These are phyloP conservation scores for Dactylellina cionopaga DNA, from an alignment of 2,329 filamentous ascomycete species.

Conservation along the genomic window DNA sequence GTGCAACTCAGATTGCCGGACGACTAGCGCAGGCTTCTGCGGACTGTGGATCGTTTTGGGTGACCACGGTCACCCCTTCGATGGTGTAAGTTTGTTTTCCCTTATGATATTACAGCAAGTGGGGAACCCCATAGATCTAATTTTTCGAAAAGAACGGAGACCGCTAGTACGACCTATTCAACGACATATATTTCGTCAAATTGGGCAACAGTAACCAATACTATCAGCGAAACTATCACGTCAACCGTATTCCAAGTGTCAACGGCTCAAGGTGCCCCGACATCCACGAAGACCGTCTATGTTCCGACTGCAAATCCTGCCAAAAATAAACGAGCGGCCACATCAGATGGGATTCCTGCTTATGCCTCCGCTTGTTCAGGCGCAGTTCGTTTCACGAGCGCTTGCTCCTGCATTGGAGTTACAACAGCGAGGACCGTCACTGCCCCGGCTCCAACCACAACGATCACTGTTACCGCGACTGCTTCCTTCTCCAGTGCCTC, in stretches of 20 bases:
- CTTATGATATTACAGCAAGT: too few species aligned
- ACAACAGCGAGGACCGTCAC: slow-evolving; percentile 9
- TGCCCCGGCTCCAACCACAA: background rate
- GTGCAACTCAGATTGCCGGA: slow-evolving; percentile 5
- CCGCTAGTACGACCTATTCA: background rate
- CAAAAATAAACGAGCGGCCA: background rate
- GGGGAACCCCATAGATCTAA: too few species aligned
- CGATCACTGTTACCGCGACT: background rate
- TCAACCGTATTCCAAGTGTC: background rate
- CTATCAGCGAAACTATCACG: background rate
- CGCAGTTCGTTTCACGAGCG: slow-evolving; percentile 13
- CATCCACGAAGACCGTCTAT: slow-evolving; percentile 2
- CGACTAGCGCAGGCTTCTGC: slow-evolving; percentile 7
- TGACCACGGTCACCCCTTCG: slow-evolving; percentile 3
- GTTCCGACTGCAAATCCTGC: background rate
- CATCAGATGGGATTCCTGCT: background rate
- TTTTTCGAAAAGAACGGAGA: background rate
- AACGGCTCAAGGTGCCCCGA: background rate
- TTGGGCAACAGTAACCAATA: background rate
- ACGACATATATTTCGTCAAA: background rate
- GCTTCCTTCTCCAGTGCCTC: background rate
- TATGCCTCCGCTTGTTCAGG: slow-evolving; percentile 15
- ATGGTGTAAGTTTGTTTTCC: background rate
- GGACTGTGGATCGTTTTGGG: slow-evolving; percentile 15
- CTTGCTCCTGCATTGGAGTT: slow-evolving; percentile 26